Base-by-base conservation (phyloP, 2,329 filamentous ascomycete species). In the Xylaria sp. region DNA sequence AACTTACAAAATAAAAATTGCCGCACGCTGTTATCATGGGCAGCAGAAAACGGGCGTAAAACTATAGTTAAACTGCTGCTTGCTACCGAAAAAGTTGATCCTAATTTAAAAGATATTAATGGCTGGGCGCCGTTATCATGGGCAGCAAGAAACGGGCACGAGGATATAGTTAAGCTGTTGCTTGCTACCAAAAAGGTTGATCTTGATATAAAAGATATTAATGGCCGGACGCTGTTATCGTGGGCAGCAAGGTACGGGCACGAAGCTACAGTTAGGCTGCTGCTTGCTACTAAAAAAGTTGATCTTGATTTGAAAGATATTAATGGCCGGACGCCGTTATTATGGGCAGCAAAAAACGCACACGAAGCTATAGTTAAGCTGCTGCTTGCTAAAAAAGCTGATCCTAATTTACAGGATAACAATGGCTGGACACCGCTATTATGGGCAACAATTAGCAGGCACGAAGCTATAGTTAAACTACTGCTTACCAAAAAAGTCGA, bases 371-470 rank as follows among this genome's bases (percentile, higher is more conserved):
- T n/a, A n/a, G n/a, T n/a, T n/a, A 43, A 12, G 13, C 55, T 41
- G 6, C 55, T 57, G 12, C 34, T 43, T 5, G 13, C 36, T 43
- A 8, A 30, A 8, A 1, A 8, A 5, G 36, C 43, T 12, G 12
- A 43, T 18, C 15, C 15, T 0, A n/a, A 57, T 6, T 1, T n/a
- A 5, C 7, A 28, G 10, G 20, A 57, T 28, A 25, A 18, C 4
- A 1, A 18, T 5, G 34, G 36, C 36, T 10, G 23, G 55, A 43
- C 34, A 7, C 34, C 23, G 23, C 15, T 57, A 6, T 4, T 1
- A 2, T 0, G 10, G 4, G 55, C 36, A 5, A 15, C 5, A 0
- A 1, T 5, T 2, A 13, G 4, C 23, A 2, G 36, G 8, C 18
- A 57, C 34, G 25, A 30, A 5, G 55, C 2, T 5, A 2, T 39